Conservation (phyloP, 495 filamentous ascomycete species). For the Aspergillus leporis region DNA sequence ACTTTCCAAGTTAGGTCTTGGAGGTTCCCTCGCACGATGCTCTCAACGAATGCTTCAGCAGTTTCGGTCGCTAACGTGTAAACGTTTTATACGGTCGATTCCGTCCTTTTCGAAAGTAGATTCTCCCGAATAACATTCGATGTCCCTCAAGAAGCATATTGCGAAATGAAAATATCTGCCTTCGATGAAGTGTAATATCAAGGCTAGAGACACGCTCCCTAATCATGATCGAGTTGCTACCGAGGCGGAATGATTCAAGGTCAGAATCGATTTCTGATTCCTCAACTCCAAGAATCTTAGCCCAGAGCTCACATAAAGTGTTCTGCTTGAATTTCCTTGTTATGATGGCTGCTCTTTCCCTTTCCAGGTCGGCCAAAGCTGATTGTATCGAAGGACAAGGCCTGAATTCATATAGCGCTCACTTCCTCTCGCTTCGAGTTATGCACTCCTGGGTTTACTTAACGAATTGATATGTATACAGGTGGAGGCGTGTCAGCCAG, state of each 20-base stretch:
- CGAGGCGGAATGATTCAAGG: slow-evolving; percentile 48
- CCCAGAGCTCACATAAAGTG: slow-evolving; percentile 46
- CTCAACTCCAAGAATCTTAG: slow-evolving; percentile 37
- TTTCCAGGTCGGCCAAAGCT: slow-evolving; percentile 25
- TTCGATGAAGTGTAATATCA: slow-evolving; percentile 34
- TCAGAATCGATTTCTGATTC: slow-evolving; percentile 39
- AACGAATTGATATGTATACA: slow-evolving; percentile 32
- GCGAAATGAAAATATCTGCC: slow-evolving; percentile 46
- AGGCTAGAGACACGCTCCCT: slow-evolving; percentile 45
- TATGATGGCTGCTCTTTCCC: slow-evolving; percentile 20
- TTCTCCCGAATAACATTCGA: slow-evolving; percentile 31
- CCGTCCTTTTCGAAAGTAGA: slow-evolving; percentile 14
- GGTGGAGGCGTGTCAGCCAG: slow-evolving; percentile 44
- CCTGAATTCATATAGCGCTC: slow-evolving; percentile 19
- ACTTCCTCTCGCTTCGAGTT: slow-evolving; percentile 26
- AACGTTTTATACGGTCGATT: not conserved
- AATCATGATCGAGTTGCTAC: slow-evolving; percentile 47
- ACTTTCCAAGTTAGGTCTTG: slow-evolving; percentile 29
- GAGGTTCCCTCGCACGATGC: slow-evolving; percentile 27
- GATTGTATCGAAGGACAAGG: slow-evolving; percentile 21
- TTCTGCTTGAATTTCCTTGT: slow-evolving; percentile 32
- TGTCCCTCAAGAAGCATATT: slow-evolving; percentile 42
- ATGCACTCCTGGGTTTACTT: slow-evolving; percentile 26
- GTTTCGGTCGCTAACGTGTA: slow-evolving; percentile 18
- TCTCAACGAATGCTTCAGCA: slow-evolving; percentile 28